Percentiles rank a stretch among this genome's conserved stretches.
Conservation (phyloP, 164 flowering plant species). For the Euptelea pleiosperma region DNA sequence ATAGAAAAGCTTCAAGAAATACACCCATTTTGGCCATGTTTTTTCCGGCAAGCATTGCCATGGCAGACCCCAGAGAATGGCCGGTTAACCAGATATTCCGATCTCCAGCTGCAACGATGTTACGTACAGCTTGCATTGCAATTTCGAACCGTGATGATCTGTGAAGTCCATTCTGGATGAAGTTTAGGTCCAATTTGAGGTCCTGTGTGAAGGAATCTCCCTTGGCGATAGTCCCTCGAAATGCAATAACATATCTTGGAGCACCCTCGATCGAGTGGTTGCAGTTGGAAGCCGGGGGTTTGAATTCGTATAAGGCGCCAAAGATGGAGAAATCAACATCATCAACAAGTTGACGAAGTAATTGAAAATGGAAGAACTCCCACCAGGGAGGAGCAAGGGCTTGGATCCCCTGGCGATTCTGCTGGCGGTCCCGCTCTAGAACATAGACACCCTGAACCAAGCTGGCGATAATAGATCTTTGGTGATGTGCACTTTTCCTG, state of each 20-base stretch:
- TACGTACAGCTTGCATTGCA: constrained; percentile 58
- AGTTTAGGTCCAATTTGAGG: constrained; percentile 50
- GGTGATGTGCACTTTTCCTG: constrained; percentile 61
- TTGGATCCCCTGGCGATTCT: constrained; percentile 40
- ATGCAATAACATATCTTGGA: constrained; percentile 53
- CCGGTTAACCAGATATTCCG: constrained; percentile 66
- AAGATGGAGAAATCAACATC: constrained; percentile 61
- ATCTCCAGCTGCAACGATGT: constrained; percentile 41
- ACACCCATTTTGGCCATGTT: constrained; percentile 57
- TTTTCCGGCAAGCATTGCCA: constrained; percentile 76
- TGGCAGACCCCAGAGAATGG: constrained; percentile 79
- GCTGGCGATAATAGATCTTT: constrained; percentile 66
- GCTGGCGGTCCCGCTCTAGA: constrained; percentile 72
- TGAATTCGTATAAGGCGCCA: no score
- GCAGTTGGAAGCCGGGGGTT: constrained; percentile 15
- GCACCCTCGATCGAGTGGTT: constrained; percentile 15
- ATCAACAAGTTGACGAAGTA: constrained; percentile 48
- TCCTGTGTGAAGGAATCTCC: constrained; percentile 55
- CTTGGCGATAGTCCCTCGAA: constrained; percentile 62
- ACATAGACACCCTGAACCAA: constrained; percentile 74
- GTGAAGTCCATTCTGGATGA: constrained; percentile 54
- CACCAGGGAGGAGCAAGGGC: constrained; percentile 88
- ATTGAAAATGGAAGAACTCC: constrained; percentile 54
- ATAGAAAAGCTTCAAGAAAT: constrained; percentile 56
- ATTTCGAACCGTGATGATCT: constrained; percentile 52